Evolutionary conservation across 2,329 filamentous ascomycete genomes (phyloP), one percentile per base, ranked within the genome.

Genomic region (Scolecobasidium constrictum): DNA sequence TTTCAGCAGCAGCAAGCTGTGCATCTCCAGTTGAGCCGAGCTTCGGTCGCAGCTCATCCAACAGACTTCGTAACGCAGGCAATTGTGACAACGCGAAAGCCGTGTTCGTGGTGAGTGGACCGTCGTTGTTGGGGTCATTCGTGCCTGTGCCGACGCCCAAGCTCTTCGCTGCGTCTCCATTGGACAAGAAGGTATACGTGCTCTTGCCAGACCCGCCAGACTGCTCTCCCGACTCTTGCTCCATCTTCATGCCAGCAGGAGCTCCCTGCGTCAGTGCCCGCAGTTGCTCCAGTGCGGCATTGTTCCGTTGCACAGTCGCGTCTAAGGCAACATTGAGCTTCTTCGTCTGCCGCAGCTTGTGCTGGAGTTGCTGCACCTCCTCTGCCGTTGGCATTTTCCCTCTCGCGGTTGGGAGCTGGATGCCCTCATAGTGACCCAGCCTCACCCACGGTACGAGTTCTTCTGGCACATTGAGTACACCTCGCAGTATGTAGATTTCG

Each of bases 51-150:
- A 94, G 66, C 11, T 74, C 71, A 7, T 76, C 69, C 38, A 94
- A 67, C 5, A 93, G 68, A 5, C 77, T 67, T 46, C 84, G 78
- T 36, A 98, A 68, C 1, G 86, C 78, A 20, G 86, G 85, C 16
- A 95, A 69, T 57, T 96, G 90, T 2, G 82, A 83, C 16, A 93
- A 71, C 1, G 85, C 79, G 59, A 95, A 94, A 13, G 77, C 73
- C 0, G 83, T 75, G 15, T 83, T 85, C 3, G 83, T 86, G 9
- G 75, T 73, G 20, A 87, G 68, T 9, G 81, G 53, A 17, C 35
- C 23, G n/a, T 31, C 17, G 1, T n/a, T 15, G 4, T 16, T 28
- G 15, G 16, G 22, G 13, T 56, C 35, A 50, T 52, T 45, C 52
- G 62, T 35, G 53, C 62, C 44, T 49, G 55, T 44, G 53, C 56